Evolutionary conservation across 768 basidiomycete species (phyloP).

Genomic region (Lactifluus echinatus): DNA sequence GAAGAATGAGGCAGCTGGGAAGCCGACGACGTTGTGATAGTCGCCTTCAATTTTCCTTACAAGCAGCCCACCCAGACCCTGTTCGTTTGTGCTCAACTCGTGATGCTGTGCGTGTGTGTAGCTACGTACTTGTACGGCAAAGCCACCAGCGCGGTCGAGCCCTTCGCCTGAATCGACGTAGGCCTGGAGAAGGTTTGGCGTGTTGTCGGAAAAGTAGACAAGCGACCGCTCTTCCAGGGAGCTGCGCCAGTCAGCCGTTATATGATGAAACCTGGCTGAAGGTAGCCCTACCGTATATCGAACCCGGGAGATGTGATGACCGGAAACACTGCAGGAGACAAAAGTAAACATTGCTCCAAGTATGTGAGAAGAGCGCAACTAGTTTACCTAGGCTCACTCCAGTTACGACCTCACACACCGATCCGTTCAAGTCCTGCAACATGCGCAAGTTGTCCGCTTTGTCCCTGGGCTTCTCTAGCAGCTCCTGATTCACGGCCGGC

Average conservation of each 20-base stretch:
- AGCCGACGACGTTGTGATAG: conserved; percentile 87
- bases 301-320: conserved; percentile 71
- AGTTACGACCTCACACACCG: conserved; percentile 86
- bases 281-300: conserved; percentile 44
- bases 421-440: conserved; percentile 81
- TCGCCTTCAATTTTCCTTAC: conserved; percentile 84
- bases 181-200: conserved; percentile 50
- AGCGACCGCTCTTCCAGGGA: conserved; percentile 77
- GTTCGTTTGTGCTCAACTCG: neutral
- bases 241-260: conserved; percentile 30
- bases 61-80: conserved; percentile 78
- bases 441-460: conserved; percentile 81
- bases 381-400: conserved; percentile 72
- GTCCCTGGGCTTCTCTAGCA: conserved; percentile 80
- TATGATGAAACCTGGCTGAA: neutral
- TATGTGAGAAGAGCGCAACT: neutral
- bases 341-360: neutral
- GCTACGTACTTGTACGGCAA: conserved; percentile 73
- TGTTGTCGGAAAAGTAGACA: conserved; percentile 66
- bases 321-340: conserved; percentile 48
- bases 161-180: conserved; percentile 87
- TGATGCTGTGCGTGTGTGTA: neutral
- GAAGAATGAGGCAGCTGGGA: conserved; percentile 83
- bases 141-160: conserved; percentile 83
- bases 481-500: conserved; percentile 49